Percentiles rank a stretch among this genome's conserved stretches.
Evolutionary conservation across 768 basidiomycete genomes (phyloP).

Genomic region (Stropharia rugosoannulata): DNA sequence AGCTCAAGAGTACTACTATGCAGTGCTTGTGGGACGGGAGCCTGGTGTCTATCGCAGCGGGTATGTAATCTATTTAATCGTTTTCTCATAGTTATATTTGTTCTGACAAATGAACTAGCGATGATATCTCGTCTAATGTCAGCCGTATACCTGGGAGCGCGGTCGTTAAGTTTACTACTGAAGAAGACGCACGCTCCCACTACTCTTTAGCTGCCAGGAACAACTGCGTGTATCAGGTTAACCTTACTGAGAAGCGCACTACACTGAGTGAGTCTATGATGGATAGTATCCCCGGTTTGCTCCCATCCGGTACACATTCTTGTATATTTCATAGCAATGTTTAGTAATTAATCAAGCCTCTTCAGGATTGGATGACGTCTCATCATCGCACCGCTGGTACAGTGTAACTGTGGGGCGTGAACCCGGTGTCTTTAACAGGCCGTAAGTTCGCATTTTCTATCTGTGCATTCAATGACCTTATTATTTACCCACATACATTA

Average conservation of each 20-base stretch:
- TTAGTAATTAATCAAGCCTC: not conserved
- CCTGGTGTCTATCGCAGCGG: not conserved
- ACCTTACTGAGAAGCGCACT: not conserved
- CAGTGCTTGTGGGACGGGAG: not conserved
- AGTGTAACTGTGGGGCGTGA: not conserved
- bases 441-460: not conserved
- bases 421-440: not conserved
- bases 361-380: not conserved
- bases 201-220: not conserved
- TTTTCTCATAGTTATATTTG: not conserved
- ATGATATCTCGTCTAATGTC: not conserved
- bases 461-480: not conserved
- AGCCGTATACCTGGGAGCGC: not conserved
- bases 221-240: not conserved
- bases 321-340: not conserved
- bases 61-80: not conserved
- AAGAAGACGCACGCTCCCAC: not conserved
- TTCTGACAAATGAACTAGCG: not conserved
- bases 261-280: no score
- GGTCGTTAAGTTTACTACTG: not conserved
- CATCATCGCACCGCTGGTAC: not conserved
- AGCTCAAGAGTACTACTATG: not conserved
- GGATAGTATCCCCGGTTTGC: no score
- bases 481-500: not conserved
- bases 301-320: not conserved